Evolutionary conservation across 345 rosid species (phyloP).

Genomic region (Clausena lansium): DNA sequence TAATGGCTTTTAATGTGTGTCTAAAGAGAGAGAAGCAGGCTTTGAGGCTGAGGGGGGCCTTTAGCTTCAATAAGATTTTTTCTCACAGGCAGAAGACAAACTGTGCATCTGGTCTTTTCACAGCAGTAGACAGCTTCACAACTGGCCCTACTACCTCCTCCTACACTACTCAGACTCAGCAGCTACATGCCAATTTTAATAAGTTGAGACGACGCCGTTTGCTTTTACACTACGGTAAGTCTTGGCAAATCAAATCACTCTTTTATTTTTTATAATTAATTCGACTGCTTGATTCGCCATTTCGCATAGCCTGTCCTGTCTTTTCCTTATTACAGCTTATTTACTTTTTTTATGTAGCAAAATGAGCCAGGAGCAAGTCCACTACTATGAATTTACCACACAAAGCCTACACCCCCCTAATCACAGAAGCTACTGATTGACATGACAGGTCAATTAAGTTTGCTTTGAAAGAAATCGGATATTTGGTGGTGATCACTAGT

Average conservation of each 20-base stretch:
- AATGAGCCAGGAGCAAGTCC: background rate
- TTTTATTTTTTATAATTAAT: background rate
- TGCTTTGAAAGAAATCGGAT: background rate
- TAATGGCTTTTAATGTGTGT: conserved; percentile 8
- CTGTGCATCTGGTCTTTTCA: conserved; percentile 25
- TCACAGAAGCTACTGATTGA: background rate
- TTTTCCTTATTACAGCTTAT: background rate
- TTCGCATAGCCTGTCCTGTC: background rate
- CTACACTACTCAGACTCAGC: background rate
- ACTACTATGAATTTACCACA: background rate
- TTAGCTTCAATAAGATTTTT: conserved; percentile 7
- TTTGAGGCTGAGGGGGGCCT: background rate
- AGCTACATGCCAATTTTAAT: background rate
- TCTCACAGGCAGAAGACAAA: conserved; percentile 3
- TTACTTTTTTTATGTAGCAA: background rate
- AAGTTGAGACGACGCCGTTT: conserved; percentile 15
- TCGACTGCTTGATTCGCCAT: background rate
- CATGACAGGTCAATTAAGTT: background rate
- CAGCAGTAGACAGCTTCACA: background rate
- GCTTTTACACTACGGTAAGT: background rate
- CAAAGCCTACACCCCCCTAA: background rate
- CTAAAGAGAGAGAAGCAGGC: conserved; percentile 8
- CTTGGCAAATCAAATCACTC: background rate
- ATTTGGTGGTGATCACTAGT: background rate
- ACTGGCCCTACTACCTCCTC: conserved; percentile 19